phyloP scores from a whole-genome alignment of 2,329 filamentous ascomycete species.

The Alternaria burnsii region DNA sequence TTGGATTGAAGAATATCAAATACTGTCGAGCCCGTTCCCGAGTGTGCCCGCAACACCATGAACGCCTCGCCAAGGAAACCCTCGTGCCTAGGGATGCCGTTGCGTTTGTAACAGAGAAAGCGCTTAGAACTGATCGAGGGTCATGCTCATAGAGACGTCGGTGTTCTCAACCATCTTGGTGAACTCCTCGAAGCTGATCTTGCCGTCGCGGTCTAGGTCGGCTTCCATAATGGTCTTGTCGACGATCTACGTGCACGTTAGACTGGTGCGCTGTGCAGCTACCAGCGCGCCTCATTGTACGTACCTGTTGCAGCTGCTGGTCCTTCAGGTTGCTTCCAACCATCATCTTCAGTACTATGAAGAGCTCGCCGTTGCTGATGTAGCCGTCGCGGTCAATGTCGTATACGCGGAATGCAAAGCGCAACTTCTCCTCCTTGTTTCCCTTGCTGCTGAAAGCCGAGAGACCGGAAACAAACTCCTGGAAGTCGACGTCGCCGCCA shows the following conservation, averaged over 20 bases:
- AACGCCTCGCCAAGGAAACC: slow-evolving; percentile 47
- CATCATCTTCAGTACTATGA: slow-evolving; percentile 99
- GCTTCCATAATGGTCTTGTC: slow-evolving; percentile 99
- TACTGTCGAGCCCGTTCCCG: slow-evolving; percentile 31
- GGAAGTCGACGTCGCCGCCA: slow-evolving; percentile 96
- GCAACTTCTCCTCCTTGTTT: slow-evolving; percentile 98
- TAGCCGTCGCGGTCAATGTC: slow-evolving; percentile 98
- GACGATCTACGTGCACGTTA: slow-evolving; percentile 72
- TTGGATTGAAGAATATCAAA: slow-evolving; percentile 42
- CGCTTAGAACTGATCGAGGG: slow-evolving; percentile 62
- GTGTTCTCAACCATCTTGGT: slow-evolving; percentile 99
- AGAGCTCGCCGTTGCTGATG: slow-evolving; percentile 98
- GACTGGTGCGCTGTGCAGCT: background rate
- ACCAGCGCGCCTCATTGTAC: background rate
- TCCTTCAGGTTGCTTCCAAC: slow-evolving; percentile 99
- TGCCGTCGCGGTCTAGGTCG: slow-evolving; percentile 92
- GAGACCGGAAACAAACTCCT: slow-evolving; percentile 95
- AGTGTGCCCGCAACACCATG: slow-evolving; percentile 34
- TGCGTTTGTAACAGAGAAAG: slow-evolving; percentile 20
- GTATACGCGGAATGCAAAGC: slow-evolving; percentile 99
- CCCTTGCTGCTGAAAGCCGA: slow-evolving; percentile 97
- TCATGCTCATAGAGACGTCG: slow-evolving; percentile 74
- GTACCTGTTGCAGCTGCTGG: slow-evolving; percentile 88
- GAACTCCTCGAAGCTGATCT: slow-evolving; percentile 99
- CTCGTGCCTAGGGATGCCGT: slow-evolving; percentile 28